Conservation (phyloP, 768 basidiomycete genomes). For the Saitozyma podzolica region DNA sequence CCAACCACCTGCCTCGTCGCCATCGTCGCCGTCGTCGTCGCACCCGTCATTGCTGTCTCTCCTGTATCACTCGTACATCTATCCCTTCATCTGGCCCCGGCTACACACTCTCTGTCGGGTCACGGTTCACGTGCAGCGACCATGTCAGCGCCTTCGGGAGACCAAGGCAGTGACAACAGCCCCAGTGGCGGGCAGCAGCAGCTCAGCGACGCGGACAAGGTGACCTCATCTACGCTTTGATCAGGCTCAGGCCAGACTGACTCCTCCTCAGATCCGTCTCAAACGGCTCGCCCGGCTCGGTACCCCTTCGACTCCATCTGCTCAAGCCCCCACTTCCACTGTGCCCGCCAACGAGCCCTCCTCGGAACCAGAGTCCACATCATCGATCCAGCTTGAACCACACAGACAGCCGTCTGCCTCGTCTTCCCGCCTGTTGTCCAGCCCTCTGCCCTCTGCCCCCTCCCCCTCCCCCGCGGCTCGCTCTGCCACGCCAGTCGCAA, state of each 20-base stretch:
- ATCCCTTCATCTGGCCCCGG: too few species aligned
- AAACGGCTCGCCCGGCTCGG: conserved; percentile 88
- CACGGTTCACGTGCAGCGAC: too few species aligned
- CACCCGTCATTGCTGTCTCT: too few species aligned
- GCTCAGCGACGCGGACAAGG: too few species aligned
- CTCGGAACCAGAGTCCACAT: not conserved
- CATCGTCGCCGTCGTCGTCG: too few species aligned
- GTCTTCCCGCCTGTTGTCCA: conserved; percentile 24
- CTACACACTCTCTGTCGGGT: too few species aligned
- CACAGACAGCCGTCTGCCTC: conserved; percentile 16
- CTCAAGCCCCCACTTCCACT: conserved; percentile 38
- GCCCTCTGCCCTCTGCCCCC: conserved; percentile 5
- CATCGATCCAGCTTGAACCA: not conserved
- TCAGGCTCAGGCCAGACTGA: conserved; percentile 46
- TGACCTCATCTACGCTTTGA: too few species aligned
- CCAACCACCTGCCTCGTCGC: too few species aligned
- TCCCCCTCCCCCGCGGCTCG: conserved; percentile 2
- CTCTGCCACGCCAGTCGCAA: conserved; percentile 3
- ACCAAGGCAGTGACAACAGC: too few species aligned
- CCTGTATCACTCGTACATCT: too few species aligned
- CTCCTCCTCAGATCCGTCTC: conserved; percentile 16
- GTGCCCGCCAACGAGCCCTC: not conserved
- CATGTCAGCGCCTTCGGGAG: too few species aligned
- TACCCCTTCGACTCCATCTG: conserved; percentile 39
- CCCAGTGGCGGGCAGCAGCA: too few species aligned